Evolutionary conservation across 257 asterid species (phyloP).

Genomic region (Cinchona pubescens): DNA sequence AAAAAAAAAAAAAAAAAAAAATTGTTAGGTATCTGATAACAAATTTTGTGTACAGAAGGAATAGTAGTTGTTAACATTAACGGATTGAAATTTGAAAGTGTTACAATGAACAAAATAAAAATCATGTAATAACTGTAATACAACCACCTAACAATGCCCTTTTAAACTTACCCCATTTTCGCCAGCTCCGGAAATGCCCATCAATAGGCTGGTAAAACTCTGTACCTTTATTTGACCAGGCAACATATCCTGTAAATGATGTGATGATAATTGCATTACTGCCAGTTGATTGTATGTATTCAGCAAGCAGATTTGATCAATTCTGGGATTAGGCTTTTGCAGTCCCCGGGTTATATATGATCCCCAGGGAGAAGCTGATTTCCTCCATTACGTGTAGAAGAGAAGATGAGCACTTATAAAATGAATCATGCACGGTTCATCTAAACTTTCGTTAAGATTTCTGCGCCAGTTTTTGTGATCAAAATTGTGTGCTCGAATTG

Average conservation of each 20-base stretch:
- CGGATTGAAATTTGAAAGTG: not conserved
- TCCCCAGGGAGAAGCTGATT: not conserved
- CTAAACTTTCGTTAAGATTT: slow-evolving; percentile 66
- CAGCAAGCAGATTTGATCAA: not conserved
- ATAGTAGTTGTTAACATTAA: not conserved
- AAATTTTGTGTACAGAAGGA: not conserved
- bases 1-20: not conserved
- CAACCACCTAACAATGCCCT: not conserved
- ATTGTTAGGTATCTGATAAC: not conserved
- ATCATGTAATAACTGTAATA: not conserved
- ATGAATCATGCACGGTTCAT: not conserved
- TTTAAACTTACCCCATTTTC: not conserved
- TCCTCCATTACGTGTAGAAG: not conserved
- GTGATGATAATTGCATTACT: not conserved
- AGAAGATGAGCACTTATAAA: not conserved
- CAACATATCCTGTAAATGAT: not conserved
- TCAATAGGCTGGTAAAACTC: not conserved
- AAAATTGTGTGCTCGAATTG: slow-evolving; percentile 95
- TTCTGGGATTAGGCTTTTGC: not conserved
- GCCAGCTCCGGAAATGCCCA: not conserved
- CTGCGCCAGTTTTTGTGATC: slow-evolving; percentile 84
- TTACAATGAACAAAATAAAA: not conserved
- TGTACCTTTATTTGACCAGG: not conserved
- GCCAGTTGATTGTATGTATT: not conserved
- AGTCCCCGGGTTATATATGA: not conserved